These are phyloP conservation scores for Verticillium nonalfalfae DNA, from an alignment of 2,329 filamentous ascomycete genomes.

Conservation along the genomic window DNA sequence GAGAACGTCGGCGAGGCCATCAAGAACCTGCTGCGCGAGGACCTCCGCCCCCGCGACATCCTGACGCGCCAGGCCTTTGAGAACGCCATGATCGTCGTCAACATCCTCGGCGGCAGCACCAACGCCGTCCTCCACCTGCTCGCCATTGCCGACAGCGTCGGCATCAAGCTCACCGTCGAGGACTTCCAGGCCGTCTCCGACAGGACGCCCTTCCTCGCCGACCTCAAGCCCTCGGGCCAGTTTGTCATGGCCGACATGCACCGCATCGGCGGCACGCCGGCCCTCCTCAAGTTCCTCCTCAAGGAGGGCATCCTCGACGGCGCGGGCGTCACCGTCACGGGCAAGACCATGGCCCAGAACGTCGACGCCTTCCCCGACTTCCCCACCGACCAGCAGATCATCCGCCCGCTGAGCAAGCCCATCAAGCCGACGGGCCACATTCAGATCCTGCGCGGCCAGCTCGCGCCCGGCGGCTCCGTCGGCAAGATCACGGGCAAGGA, in stretches of 20 bases:
- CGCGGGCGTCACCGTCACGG: constrained; percentile 75
- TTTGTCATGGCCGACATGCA: constrained; percentile 82
- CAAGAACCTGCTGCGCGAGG: constrained; percentile 66
- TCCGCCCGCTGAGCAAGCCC: constrained; percentile 72
- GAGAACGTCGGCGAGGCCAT: constrained; percentile 65
- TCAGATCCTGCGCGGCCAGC: constrained; percentile 78
- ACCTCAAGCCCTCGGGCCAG: constrained; percentile 79
- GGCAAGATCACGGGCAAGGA: constrained; percentile 96
- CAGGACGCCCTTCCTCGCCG: constrained; percentile 71
- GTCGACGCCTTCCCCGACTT: constrained; percentile 68
- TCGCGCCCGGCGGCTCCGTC: constrained; percentile 80
- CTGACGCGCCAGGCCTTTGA: constrained; percentile 76
- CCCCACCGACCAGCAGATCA: constrained; percentile 72
- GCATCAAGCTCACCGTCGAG: constrained; percentile 75
- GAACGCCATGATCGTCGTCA: constrained; percentile 78
- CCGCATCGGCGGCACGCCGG: constrained; percentile 80
- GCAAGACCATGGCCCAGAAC: constrained; percentile 84
- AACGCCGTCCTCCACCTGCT: constrained; percentile 83
- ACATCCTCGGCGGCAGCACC: constrained; percentile 77
- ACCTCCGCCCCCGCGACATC: constrained; percentile 72
- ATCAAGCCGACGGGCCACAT: constrained; percentile 86
- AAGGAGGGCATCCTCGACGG: constrained; percentile 79
- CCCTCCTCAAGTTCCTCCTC: constrained; percentile 80
- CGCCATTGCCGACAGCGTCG: constrained; percentile 75
- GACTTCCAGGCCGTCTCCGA: constrained; percentile 82